Evolutionary conservation across 2,329 filamentous ascomycete species (phyloP).

Genomic region (Trichoderma afroharzianum): DNA sequence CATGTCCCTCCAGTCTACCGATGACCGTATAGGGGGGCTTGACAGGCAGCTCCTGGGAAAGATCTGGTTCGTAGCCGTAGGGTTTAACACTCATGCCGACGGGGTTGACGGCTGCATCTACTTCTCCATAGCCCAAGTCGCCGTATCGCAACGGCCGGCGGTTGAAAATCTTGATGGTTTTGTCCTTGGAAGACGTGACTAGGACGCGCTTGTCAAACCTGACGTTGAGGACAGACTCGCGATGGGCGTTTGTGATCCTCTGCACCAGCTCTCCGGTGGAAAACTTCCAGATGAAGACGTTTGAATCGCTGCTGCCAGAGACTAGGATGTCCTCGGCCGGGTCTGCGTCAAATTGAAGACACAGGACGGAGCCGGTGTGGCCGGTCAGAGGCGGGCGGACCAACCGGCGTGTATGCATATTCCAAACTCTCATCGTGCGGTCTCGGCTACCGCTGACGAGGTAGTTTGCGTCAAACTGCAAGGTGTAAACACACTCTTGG

Average conservation of each 20-base stretch:
- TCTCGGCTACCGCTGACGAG: constrained; percentile 93
- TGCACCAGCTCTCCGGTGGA: constrained; percentile 83
- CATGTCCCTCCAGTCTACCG: constrained; percentile 76
- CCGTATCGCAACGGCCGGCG: constrained; percentile 62
- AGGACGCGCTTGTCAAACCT: constrained; percentile 87
- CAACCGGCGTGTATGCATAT: constrained; percentile 77
- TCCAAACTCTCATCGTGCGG: constrained; percentile 83
- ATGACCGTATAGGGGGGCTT: constrained; percentile 71
- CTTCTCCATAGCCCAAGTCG: constrained; percentile 51
- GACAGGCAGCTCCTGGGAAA: constrained; percentile 45
- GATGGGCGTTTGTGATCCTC: constrained; percentile 71
- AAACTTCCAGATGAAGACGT: constrained; percentile 88
- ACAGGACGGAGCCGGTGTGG: constrained; percentile 84
- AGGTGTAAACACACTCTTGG: constrained; percentile 87
- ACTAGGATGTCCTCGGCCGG: constrained; percentile 89
- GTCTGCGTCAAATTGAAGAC: constrained; percentile 88
- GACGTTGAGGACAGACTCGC: constrained; percentile 89
- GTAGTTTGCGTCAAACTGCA: constrained; percentile 82
- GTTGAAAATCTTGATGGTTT: constrained; percentile 95
- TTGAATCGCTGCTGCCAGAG: constrained; percentile 88
- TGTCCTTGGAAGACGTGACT: constrained; percentile 96
- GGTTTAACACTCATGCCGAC: constrained; percentile 50
- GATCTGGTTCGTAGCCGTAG: constrained; percentile 52
- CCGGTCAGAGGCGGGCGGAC: constrained; percentile 68
- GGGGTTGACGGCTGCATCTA: constrained; percentile 44